Evolutionary conservation across 306 rosid genomes (phyloP), one percentile per base, ranked within the genome.

Genomic region (Vachellia pachyceras): DNA sequence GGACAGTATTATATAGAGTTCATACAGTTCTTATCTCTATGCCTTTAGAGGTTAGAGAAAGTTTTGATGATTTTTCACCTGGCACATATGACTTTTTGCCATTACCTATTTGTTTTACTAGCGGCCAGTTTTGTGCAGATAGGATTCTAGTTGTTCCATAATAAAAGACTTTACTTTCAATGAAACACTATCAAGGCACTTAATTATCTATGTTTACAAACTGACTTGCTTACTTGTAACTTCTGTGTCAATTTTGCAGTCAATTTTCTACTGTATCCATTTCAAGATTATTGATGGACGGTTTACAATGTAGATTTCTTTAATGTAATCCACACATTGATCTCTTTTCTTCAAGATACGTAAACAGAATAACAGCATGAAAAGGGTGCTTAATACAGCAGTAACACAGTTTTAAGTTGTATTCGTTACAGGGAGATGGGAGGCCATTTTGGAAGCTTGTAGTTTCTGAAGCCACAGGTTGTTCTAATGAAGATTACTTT

Each of bases 371-470:
- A 61, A 25, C 65, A 29, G 67, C 35, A 22, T 46, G 57, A 1
- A 50, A 80, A 69, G 73, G 78, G 55, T 47, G 36, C 65, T 78
- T 55, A 36, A n/a, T 57, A 44, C 64, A 36, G 78, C 33, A 61
- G 63, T 60, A 7, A 47, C 66, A 37, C n/a, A n/a, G n/a, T n/a
- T n/a, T n/a, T n/a, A n/a, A n/a, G n/a, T n/a, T n/a, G n/a, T n/a
- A n/a, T n/a, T n/a, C n/a, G n/a, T n/a, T n/a, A 70, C 83, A 95
- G 99, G 99, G 99, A 82, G 99, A 95, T 81, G 99, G 98, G 79
- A 91, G 96, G 84, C 96, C 99, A 58, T 95, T 95, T 86, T 95
- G 99, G 99, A 95, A 88, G 85, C 89, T 90, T 73, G 94, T 95
- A 75, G 98, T 95, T 80, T 89, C 99, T 36, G 92, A 95, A 85